phyloP scores from a whole-genome alignment of 2,329 filamentous ascomycete species.

The Pestalotiopsis sp. region DNA sequence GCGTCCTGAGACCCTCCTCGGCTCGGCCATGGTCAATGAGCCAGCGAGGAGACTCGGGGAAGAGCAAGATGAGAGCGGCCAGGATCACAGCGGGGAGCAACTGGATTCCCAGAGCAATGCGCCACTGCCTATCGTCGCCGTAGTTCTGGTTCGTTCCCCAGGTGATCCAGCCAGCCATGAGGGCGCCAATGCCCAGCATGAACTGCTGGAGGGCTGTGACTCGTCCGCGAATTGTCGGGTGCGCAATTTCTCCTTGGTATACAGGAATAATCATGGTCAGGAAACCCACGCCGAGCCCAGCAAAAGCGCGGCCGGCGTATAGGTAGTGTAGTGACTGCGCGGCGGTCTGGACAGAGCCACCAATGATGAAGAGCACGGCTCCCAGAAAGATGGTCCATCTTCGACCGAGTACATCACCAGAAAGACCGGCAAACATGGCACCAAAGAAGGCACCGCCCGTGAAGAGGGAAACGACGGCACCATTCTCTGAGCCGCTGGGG shows the following conservation, averaged over 20 bases:
- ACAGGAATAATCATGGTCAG: conserved; percentile 53
- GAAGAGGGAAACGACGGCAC: conserved; percentile 76
- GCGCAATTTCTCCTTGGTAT: conserved; percentile 79
- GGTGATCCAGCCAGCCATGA: conserved; percentile 74
- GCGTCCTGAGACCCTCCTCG: conserved; percentile 66
- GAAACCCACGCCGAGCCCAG: conserved; percentile 62
- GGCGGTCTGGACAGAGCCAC: conserved; percentile 74
- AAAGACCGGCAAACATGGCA: conserved; percentile 58
- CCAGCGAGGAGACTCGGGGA: conserved; percentile 76
- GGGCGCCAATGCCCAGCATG: conserved; percentile 77
- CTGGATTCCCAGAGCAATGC: conserved; percentile 70
- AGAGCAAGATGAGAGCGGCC: conserved; percentile 65
- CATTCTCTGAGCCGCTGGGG: conserved; percentile 43
- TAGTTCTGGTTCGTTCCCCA: conserved; percentile 54
- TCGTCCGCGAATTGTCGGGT: conserved; percentile 76
- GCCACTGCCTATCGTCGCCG: conserved; percentile 43
- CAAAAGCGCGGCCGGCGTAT: conserved; percentile 70
- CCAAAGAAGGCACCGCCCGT: conserved; percentile 71
- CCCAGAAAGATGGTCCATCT: conserved; percentile 72
- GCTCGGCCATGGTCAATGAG: conserved; percentile 72
- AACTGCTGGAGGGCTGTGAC: conserved; percentile 80
- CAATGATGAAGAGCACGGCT: conserved; percentile 71
- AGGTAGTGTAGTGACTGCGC: conserved; percentile 62
- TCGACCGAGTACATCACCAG: conserved; percentile 62
- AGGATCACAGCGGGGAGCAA: conserved; percentile 67